These are phyloP conservation scores for Fragaria iinumae DNA, from an alignment of 306 rosid genomes.

Conservation along the genomic window DNA sequence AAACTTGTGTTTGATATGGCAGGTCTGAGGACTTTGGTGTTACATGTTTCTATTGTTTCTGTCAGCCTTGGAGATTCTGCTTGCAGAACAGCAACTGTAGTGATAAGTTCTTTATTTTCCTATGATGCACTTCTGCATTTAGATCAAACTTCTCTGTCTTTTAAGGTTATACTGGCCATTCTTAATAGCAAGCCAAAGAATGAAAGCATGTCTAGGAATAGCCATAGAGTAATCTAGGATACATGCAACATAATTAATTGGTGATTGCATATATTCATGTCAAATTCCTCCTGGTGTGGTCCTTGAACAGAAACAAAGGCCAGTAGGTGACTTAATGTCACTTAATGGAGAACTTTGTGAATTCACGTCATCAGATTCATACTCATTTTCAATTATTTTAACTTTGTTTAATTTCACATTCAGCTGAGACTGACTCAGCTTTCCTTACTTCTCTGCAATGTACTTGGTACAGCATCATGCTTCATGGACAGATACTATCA, in stretches of 20 bases:
- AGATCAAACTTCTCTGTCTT: background rate
- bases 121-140: background rate
- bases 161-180: background rate
- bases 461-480: conserved; percentile 38
- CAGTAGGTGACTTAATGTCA: conserved; percentile 29
- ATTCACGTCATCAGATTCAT: conserved; percentile 28
- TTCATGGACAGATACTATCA: conserved; percentile 39
- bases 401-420: conserved; percentile 12
- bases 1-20: too few relatives aligned
- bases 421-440: background rate
- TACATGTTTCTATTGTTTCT: too few relatives aligned
- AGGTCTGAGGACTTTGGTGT: too few relatives aligned
- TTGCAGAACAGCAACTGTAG: too few relatives aligned
- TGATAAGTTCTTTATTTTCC: background rate
- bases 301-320: background rate
- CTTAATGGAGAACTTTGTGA: conserved; percentile 35
- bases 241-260: background rate
- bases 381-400: conserved; percentile 33
- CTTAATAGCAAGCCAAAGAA: background rate
- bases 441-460: conserved; percentile 19
- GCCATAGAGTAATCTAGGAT: background rate
- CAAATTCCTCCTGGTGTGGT: background rate
- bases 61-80: too few relatives aligned
- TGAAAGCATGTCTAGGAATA: too few relatives aligned
- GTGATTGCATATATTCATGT: background rate